Conservation (phyloP, 352 stramenopile species). For the Phytophthora sansomeana region DNA sequence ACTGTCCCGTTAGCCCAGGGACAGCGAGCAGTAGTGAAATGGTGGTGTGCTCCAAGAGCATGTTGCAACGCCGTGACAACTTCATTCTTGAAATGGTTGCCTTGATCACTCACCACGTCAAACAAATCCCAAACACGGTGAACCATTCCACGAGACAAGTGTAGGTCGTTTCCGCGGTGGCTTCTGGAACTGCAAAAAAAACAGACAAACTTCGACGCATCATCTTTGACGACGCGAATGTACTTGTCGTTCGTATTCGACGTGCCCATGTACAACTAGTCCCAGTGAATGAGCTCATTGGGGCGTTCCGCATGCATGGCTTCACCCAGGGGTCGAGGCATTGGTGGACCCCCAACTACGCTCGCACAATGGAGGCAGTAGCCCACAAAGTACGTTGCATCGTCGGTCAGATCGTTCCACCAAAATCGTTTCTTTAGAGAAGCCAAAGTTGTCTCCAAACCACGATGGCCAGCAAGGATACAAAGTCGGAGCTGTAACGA, state of each 20-base stretch:
- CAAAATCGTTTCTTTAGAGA: background rate
- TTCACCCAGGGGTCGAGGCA: conserved; percentile 1
- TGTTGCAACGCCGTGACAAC: conserved; percentile 25
- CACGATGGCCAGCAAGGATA: too few relatives aligned
- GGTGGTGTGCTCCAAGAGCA: conserved; percentile 23
- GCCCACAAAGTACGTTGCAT: conserved; percentile 2
- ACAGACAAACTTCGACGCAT: background rate
- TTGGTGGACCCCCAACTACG: background rate
- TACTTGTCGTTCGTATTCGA: background rate
- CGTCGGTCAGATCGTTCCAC: background rate
- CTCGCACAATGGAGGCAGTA: conserved; percentile 13
- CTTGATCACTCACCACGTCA: conserved; percentile 36
- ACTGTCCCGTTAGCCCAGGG: conserved; percentile 53
- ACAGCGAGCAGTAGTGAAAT: conserved; percentile 36
- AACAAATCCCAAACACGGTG: conserved; percentile 8
- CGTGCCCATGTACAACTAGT: conserved; percentile 11
- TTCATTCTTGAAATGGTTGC: conserved; percentile 47
- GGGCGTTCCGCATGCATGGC: conserved; percentile 12
- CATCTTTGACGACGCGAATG: background rate
- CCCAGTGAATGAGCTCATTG: conserved; percentile 10
- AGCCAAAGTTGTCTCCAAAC: too few relatives aligned
- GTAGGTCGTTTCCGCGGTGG: conserved; percentile 2
- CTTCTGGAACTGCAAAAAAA: background rate
- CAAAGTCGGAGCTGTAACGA: too few relatives aligned
- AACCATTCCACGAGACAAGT: conserved; percentile 13